Conservation (phyloP, 768 basidiomycete genomes). For the Tricholoma sp. region DNA sequence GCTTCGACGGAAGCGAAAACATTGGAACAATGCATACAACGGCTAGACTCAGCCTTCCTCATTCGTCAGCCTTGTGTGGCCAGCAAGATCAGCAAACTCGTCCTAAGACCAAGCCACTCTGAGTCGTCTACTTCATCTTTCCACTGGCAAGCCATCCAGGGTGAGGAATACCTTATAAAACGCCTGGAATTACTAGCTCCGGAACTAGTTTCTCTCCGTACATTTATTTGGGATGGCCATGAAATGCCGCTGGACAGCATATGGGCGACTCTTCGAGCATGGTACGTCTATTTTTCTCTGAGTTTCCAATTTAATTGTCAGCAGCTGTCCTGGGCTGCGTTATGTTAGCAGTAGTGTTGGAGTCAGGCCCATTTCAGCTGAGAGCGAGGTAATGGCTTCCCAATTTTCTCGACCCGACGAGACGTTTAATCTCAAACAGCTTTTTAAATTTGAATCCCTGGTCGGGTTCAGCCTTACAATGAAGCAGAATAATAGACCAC, state of each 20-base stretch:
- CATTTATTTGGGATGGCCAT: conserved; percentile 21
- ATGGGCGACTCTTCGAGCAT: conserved; percentile 15
- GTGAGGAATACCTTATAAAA: conserved; percentile 9
- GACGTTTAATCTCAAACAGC: conserved; percentile 4
- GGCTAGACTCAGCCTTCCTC: conserved; percentile 12
- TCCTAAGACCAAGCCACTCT: conserved; percentile 17
- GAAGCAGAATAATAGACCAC: too few species aligned
- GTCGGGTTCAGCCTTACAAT: too few species aligned
- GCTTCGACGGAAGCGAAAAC: conserved; percentile 10
- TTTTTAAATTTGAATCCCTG: conserved; percentile 18
- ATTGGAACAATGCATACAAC: conserved; percentile 12
- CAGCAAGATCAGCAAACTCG: conserved; percentile 11
- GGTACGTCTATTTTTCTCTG: conserved; percentile 5
- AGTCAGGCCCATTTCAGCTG: conserved; percentile 5
- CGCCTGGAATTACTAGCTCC: conserved; percentile 13
- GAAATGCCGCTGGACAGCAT: conserved; percentile 16
- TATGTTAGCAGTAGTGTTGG: conserved; percentile 20
- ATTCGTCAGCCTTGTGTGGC: conserved; percentile 9
- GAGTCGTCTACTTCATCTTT: conserved; percentile 5
- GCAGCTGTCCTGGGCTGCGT: conserved; percentile 18
- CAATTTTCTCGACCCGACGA: not conserved
- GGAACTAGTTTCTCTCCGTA: conserved; percentile 10
- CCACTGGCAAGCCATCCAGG: conserved; percentile 9
- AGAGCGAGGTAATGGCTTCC: conserved; percentile 16
- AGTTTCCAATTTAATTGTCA: not conserved